Evolutionary conservation across 352 stramenopile genomes (phyloP).

Genomic region (Poterioochromonas sp.): DNA sequence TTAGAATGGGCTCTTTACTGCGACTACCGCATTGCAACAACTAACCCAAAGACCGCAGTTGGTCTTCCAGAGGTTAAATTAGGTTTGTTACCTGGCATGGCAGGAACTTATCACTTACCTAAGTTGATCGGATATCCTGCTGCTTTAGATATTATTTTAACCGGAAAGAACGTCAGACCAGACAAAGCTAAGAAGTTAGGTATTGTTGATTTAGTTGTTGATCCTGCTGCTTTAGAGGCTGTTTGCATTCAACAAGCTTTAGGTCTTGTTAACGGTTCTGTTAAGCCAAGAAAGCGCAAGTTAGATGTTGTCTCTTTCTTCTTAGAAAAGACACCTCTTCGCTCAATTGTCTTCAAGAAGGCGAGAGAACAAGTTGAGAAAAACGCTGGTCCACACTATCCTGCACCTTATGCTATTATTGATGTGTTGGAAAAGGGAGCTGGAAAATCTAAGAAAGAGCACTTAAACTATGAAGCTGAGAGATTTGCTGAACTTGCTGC

Average conservation of each 20-base stretch:
- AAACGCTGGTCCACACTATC: slow-evolving; percentile 92
- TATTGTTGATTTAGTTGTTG: slow-evolving; percentile 79
- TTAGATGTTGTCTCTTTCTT: slow-evolving; percentile 70
- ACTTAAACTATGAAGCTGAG: slow-evolving; percentile 77
- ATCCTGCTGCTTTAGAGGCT: slow-evolving; percentile 72
- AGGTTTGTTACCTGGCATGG: slow-evolving; percentile 88
- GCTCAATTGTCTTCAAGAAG: slow-evolving; percentile 85
- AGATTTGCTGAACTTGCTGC: slow-evolving; percentile 91
- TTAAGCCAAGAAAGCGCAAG: slow-evolving; percentile 75
- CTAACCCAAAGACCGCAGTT: slow-evolving; percentile 87
- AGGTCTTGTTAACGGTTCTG: slow-evolving; percentile 70
- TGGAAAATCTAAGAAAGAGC: slow-evolving; percentile 23
- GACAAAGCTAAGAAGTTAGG: slow-evolving; percentile 94
- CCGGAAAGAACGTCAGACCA: slow-evolving; percentile 84
- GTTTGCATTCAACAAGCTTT: slow-evolving; percentile 75
- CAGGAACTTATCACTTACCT: slow-evolving; percentile 91
- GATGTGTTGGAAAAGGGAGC: slow-evolving; percentile 52
- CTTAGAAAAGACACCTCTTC: slow-evolving; percentile 85
- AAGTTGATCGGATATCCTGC: slow-evolving; percentile 77
- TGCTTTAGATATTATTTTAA: slow-evolving; percentile 94
- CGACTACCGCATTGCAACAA: slow-evolving; percentile 90
- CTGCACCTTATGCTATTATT: slow-evolving; percentile 85
- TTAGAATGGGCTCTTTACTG: slow-evolving; percentile 93
- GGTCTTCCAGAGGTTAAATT: slow-evolving; percentile 88
- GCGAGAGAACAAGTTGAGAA: slow-evolving; percentile 89